These are phyloP conservation scores for Silene noctiflora DNA, from an alignment of 179 eudicot genomes.

Conservation along the genomic window DNA sequence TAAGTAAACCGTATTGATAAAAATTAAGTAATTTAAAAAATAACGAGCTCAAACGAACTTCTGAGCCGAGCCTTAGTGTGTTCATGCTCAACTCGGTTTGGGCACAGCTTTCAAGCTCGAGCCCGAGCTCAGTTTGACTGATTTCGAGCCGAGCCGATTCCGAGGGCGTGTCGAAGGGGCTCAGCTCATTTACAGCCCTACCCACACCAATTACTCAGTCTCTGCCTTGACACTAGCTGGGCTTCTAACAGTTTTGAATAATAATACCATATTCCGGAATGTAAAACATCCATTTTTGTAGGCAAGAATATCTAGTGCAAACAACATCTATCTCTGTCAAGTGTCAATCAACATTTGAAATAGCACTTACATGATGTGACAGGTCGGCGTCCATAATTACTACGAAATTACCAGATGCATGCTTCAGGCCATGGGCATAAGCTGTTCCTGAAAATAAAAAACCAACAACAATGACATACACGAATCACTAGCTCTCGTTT, in stretches of 20 bases:
- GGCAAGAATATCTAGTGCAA: background rate
- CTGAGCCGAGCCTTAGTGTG: no score
- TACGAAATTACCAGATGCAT: constrained; percentile 92
- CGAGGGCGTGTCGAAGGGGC: no score
- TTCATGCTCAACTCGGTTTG: no score
- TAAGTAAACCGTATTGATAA: no score
- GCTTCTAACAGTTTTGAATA: background rate
- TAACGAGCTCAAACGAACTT: no score
- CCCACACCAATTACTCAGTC: background rate
- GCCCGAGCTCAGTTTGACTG: no score
- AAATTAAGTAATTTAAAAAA: no score
- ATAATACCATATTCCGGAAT: background rate
- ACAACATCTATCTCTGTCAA: background rate
- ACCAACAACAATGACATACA: constrained; percentile 14
- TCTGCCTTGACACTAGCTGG: background rate
- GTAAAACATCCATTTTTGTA: background rate
- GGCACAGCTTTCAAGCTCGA: no score
- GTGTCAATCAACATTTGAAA: background rate
- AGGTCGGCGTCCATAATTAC: constrained; percentile 95
- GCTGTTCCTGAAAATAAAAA: constrained; percentile 69
- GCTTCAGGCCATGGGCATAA: constrained; percentile 91
- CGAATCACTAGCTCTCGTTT: background rate
- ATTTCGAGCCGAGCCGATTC: no score
- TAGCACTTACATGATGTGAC: constrained; percentile 72
- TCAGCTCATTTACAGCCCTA: no score